phyloP scores from a whole-genome alignment of 108 stramenopile genomes.

The Skeletonema marinoi region DNA sequence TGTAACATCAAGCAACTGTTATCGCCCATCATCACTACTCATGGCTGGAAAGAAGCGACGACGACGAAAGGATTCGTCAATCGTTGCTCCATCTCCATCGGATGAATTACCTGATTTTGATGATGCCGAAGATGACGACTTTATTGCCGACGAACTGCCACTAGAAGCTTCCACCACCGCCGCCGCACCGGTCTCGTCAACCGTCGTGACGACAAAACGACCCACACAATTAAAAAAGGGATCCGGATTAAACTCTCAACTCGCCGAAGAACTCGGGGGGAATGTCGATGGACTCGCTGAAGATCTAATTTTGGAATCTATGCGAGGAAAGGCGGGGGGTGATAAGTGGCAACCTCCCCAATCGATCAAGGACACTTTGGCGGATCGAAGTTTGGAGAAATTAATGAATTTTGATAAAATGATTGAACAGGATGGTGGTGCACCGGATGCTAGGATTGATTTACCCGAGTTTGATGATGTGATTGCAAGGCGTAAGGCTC shows the following conservation, averaged over 20 bases:
- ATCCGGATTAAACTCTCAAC: slow-evolving; percentile 28
- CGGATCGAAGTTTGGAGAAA: slow-evolving; percentile 43
- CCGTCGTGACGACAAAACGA: not conserved
- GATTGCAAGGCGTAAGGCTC: slow-evolving; percentile 30
- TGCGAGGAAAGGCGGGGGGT: slow-evolving; percentile 32
- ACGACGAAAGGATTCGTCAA: slow-evolving; percentile 34
- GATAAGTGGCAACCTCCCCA: slow-evolving; percentile 38
- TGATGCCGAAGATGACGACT: slow-evolving; percentile 47
- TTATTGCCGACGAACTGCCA: slow-evolving; percentile 1
- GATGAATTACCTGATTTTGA: slow-evolving; percentile 83
- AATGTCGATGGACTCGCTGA: slow-evolving; percentile 47
- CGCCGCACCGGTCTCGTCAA: no score
- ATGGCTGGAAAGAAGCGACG: slow-evolving; percentile 31
- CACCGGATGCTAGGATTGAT: slow-evolving; percentile 13
- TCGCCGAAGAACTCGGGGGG: slow-evolving; percentile 43
- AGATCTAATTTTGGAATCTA: slow-evolving; percentile 29
- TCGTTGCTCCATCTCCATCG: not conserved
- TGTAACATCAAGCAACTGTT: not conserved
- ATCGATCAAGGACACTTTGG: slow-evolving; percentile 36
- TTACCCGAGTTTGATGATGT: slow-evolving; percentile 70
- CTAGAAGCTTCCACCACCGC: slow-evolving; percentile 27
- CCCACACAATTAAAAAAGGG: slow-evolving; percentile 26
- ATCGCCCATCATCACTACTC: slow-evolving; percentile 9
- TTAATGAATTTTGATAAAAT: slow-evolving; percentile 41
- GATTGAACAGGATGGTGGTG: slow-evolving; percentile 61